Base-by-base conservation (phyloP, 75 land plant species). In the Ceratopteris richardii region DNA sequence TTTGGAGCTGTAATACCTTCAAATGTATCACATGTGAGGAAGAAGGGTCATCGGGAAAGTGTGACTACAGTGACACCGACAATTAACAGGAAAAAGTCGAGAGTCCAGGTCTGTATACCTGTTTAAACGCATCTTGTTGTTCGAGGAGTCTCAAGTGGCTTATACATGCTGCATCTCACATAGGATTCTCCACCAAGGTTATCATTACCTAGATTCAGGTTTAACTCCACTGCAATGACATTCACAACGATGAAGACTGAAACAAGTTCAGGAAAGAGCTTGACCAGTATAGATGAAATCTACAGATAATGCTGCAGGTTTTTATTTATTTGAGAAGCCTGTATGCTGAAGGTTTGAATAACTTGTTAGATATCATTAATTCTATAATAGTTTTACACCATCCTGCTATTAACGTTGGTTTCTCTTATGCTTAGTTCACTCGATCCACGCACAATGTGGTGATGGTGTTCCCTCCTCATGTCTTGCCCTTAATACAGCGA, bases 101-200 rank as follows among this genome's bases (percentile, higher is more conserved):
- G 14, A 23, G 23, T 24, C 14, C 54, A 52, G 54, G 54, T 52
- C 25, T 21, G 5, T 6, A 46, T 14, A 18, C 18, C 22, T 14
- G 14, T 3, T 5, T 17, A 40, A 40, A 40, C 14, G 42, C 42
- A 40, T 40, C 14, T 14, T 40, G 42, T 10, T 10, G 14, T 9
- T 40, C 9, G 14, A 40, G 9, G 13, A 14, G 42, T 40, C 42
- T 40, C 14, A 48, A 48, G 19, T 9, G 21, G 9, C 14, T 48
- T 6, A 48, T 17, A 19, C 4, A 21, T 11, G 21, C 6, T 10
- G 28, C 28, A 24, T 52, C 9, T 52, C 5, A 7, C 25, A 28
- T 24, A 52, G 54, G 54, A 52, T 5, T 52, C 54, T 26, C 54
- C 54, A 52, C 54, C 54, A 26, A 21, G 54, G 5, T 28, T 52